Evolutionary conservation across 306 rosid species (phyloP).

Genomic region (Erythrophleum fordii): DNA sequence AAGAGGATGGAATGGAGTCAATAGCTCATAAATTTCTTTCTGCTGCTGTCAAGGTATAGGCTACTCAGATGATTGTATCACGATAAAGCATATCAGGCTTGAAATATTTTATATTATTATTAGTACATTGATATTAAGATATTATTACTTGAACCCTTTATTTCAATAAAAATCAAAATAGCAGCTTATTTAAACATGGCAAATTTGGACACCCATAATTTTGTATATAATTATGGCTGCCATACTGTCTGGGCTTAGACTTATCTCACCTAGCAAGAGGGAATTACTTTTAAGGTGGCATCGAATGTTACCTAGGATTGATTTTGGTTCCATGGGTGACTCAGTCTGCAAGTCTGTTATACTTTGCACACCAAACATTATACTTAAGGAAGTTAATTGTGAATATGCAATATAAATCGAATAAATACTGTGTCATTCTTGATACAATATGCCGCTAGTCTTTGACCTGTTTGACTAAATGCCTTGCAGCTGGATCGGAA

Average conservation of each 20-base stretch:
- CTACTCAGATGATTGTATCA: conserved; percentile 16
- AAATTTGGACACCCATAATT: conserved; percentile 5
- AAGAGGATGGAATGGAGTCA: conserved; percentile 99
- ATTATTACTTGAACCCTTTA: neutral
- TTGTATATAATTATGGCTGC: neutral
- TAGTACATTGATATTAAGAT: neutral
- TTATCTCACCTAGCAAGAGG: neutral
- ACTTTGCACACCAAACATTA: neutral
- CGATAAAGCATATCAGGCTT: conserved; percentile 29
- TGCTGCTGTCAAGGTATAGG: conserved; percentile 88
- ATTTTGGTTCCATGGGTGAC: neutral
- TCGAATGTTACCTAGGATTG: conserved; percentile 14
- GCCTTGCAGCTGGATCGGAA: conserved; percentile 81
- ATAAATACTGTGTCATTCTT: neutral
- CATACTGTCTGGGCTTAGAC: conserved; percentile 6
- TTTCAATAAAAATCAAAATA: neutral
- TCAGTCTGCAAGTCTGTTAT: conserved; percentile 14
- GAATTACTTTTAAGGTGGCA: neutral
- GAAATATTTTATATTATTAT: neutral
- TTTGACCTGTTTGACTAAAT: conserved; percentile 38
- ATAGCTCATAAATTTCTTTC: conserved; percentile 98
- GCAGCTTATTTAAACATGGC: neutral
- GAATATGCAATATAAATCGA: neutral
- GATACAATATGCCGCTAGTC: conserved; percentile 10
- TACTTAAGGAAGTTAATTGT: neutral